Base-by-base conservation (phyloP, 1,284 basidiomycete genomes). In the Melampsora larici-populina region DNA sequence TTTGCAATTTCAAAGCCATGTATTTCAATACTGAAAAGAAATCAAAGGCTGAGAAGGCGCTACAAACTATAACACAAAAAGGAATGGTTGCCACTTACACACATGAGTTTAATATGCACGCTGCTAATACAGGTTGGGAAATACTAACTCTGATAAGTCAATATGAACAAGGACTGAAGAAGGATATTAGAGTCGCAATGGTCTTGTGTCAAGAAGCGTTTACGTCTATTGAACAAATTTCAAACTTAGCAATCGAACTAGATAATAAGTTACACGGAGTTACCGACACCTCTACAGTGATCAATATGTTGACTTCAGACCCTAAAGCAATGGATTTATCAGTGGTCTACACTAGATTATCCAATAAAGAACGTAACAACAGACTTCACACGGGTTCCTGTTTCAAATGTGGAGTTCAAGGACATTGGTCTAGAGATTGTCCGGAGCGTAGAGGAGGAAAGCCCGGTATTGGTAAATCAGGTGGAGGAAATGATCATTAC, bases 81-180 rank as follows among this genome's bases (percentile, higher is more conserved):
- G 36, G 36, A 18, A 26, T 48, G 13, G 68, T 55, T 5, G n/a
- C 68, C 13, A 18, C n/a, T 21, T 70, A 70, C 49, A 70, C 68
- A 48, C 48, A 70, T 55, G 24, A 51, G 49, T 70, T 70, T 48
- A 55, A 31, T 7, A 8, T 70, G 4, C 49, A 70, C 48, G 48
- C 48, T 33, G 43, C 48, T 26, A 29, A 55, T 29, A 31, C 29
- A 6, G 68, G 46, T 31, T 70, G 68, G 68, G 68, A 63, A 24
- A 26, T 31, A 9, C n/a, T 24, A 15, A 63, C 60, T 24, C 60
- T 63, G 21, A 31, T 63, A 11, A 63, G 60, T 24, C 60, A 31
- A 24, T 63, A 63, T 24, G 24, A 31, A 31, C 60, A 63, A 24
- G n/a, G n/a, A n/a, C n/a, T n/a, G n/a, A n/a, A n/a, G n/a, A n/a